These are phyloP conservation scores for Lasiodiplodia citricola DNA, from an alignment of 2,329 filamentous ascomycete genomes.

Conservation along the genomic window DNA sequence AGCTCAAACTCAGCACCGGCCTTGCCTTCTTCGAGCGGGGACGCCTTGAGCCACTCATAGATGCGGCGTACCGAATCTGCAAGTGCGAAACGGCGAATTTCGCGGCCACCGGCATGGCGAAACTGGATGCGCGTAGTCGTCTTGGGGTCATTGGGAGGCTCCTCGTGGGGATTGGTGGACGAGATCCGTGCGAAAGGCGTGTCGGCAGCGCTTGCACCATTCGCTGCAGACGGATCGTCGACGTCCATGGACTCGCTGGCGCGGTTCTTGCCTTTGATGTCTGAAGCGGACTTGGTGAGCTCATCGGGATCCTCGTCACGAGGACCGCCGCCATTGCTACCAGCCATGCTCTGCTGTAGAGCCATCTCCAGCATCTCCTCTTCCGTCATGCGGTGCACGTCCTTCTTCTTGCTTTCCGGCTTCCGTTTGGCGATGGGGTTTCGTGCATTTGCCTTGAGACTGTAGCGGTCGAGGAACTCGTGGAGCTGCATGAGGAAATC, in stretches of 20 bases:
- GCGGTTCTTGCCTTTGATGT: constrained; percentile 61
- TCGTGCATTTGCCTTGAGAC: constrained; percentile 82
- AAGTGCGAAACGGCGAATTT: constrained; percentile 84
- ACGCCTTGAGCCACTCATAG: constrained; percentile 96
- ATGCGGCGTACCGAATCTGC: constrained; percentile 79
- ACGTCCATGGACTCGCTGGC: constrained; percentile 37
- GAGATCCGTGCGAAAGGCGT: constrained; percentile 73
- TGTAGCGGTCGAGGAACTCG: constrained; percentile 97
- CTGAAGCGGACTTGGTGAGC: constrained; percentile 70
- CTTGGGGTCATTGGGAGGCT: constrained; percentile 74
- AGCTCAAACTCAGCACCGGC: constrained; percentile 82
- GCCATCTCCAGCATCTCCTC: constrained; percentile 98
- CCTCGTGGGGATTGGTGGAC: constrained; percentile 72
- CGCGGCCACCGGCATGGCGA: constrained; percentile 79
- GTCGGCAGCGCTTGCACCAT: constrained; percentile 41
- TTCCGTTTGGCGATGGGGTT: constrained; percentile 87
- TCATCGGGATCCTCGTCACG: constrained; percentile 83
- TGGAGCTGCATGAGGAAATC: constrained; percentile 92
- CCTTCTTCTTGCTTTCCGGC: constrained; percentile 71
- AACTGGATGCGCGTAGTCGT: constrained; percentile 91
- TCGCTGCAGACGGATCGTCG: constrained; percentile 33
- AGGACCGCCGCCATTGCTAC: constrained; percentile 53
- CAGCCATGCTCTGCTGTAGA: constrained; percentile 80
- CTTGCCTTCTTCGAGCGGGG: constrained; percentile 82
- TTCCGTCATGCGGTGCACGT: constrained; percentile 89